A percentile compares a stretch with the other conserved stretches of the same genome.
Conservation (phyloP, 352 stramenopile species). For the Pythium phragmiticola region DNA sequence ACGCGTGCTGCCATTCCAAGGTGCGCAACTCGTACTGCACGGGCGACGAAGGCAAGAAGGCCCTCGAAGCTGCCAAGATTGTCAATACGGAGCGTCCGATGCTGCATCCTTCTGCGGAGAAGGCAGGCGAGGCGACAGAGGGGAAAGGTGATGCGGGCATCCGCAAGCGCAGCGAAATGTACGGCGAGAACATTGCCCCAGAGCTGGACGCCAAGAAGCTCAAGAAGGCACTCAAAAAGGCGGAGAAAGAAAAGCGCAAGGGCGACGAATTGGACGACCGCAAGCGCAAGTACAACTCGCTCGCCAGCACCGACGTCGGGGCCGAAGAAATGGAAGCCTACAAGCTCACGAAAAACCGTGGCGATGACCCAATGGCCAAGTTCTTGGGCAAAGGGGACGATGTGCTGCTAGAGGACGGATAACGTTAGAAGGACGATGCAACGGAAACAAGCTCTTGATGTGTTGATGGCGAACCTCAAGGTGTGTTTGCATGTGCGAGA, state of each 20-base stretch:
- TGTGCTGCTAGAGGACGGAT: constrained; percentile 39
- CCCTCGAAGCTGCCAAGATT: constrained; percentile 79
- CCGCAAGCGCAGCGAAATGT: constrained; percentile 81
- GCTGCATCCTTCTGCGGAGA: constrained; percentile 34
- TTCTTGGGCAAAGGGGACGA: constrained; percentile 58
- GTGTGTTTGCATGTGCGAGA: not conserved
- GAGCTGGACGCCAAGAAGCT: constrained; percentile 83
- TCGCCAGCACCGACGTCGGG: constrained; percentile 88
- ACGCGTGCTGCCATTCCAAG: constrained; percentile 95
- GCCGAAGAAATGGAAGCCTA: constrained; percentile 97
- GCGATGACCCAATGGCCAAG: constrained; percentile 95
- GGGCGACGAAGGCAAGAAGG: constrained; percentile 89
- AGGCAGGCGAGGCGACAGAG: constrained; percentile 25
- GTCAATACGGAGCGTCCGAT: constrained; percentile 46
- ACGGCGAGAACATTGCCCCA: constrained; percentile 85
- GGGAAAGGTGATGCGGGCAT: constrained; percentile 28
- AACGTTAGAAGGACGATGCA: not conserved
- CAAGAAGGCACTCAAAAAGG: constrained; percentile 80
- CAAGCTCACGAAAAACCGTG: constrained; percentile 84
- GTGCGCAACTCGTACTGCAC: constrained; percentile 96
- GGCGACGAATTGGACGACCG: constrained; percentile 55
- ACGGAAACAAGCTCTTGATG: not conserved
- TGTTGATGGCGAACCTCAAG: not conserved
- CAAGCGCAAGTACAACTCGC: constrained; percentile 96
- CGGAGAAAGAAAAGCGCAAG: constrained; percentile 63